Evolutionary conservation across 768 basidiomycete genomes (phyloP).

Genomic region (Hypsizygus marmoreus): DNA sequence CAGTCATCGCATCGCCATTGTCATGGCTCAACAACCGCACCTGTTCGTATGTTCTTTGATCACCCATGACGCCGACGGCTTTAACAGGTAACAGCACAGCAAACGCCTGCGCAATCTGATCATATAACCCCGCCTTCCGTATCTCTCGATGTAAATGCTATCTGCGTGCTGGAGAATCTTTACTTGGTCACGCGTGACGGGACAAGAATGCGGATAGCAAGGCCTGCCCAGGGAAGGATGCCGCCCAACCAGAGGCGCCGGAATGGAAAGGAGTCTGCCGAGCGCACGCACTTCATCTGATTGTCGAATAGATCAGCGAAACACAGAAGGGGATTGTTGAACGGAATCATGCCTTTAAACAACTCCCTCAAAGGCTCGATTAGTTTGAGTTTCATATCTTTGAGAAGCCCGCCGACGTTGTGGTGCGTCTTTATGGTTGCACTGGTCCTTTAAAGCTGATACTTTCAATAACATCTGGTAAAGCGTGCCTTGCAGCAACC

Average conservation of each 20-base stretch:
- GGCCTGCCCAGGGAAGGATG: conserved; percentile 99
- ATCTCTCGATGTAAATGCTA: conserved; percentile 98
- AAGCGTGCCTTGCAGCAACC: conserved; percentile 95
- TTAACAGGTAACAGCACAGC: conserved; percentile 93
- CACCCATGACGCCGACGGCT: conserved; percentile 98
- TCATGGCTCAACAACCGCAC: conserved; percentile 33
- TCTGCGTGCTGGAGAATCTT: conserved; percentile 90
- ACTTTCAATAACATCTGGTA: conserved; percentile 99
- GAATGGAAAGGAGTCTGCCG: conserved; percentile 89
- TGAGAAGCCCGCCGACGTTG: conserved; percentile 94
- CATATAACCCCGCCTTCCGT: conserved; percentile 87
- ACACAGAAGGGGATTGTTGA: neutral
- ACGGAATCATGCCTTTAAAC: conserved; percentile 78
- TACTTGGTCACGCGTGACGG: conserved; percentile 93
- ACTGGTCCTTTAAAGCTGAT: conserved; percentile 99
- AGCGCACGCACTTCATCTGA: conserved; percentile 94
- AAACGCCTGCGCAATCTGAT: conserved; percentile 95
- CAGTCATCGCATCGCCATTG: conserved; percentile 1
- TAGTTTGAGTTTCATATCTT: conserved; percentile 98
- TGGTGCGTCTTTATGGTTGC: conserved; percentile 99
- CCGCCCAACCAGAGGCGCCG: conserved; percentile 88
- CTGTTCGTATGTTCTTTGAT: conserved; percentile 95
- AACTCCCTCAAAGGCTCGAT: conserved; percentile 97
- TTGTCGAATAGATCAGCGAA: neutral
- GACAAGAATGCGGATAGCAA: conserved; percentile 96